phyloP scores from a whole-genome alignment of 768 basidiomycete species.

The Termitomyces titanicus region DNA sequence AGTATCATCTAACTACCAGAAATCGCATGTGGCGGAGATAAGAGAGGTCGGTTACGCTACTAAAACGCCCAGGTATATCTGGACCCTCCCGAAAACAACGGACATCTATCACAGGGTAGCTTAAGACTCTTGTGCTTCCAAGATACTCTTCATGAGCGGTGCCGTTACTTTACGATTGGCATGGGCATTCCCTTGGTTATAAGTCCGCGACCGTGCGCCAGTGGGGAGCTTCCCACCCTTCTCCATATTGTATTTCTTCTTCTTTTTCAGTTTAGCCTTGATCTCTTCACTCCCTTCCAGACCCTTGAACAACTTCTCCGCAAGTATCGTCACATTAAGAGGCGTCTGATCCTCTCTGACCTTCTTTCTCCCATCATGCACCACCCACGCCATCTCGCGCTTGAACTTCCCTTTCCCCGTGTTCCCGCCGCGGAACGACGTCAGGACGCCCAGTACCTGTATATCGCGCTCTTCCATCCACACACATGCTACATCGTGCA shows the following conservation, averaged over 20 bases:
- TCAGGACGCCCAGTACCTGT: slow-evolving; percentile 75
- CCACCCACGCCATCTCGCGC: slow-evolving; percentile 66
- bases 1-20: too few relatives aligned
- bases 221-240: slow-evolving; percentile 28
- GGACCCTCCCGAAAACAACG: too few relatives aligned
- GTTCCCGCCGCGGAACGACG: slow-evolving; percentile 51
- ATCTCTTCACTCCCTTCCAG: slow-evolving; percentile 56
- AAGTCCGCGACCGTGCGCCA: slow-evolving; percentile 44
- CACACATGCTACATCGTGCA: slow-evolving; percentile 34
- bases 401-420: slow-evolving; percentile 50
- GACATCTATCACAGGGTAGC: too few relatives aligned
- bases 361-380: slow-evolving; percentile 31
- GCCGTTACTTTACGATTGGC: slow-evolving; percentile 67
- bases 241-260: slow-evolving; percentile 37
- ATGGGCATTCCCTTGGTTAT: slow-evolving; percentile 61
- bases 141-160: slow-evolving; percentile 56
- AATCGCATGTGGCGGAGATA: too few relatives aligned
- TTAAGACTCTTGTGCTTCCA: slow-evolving; percentile 33
- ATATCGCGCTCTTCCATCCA: slow-evolving; percentile 71
- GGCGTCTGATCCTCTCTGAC: slow-evolving; percentile 22
- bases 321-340: slow-evolving; percentile 36
- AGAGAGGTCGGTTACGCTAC: too few relatives aligned
- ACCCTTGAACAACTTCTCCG: slow-evolving; percentile 50
- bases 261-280: slow-evolving; percentile 37
- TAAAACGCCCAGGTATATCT: too few relatives aligned